Evolutionary conservation across 2,329 filamentous ascomycete species (phyloP), one percentile per base, ranked within the genome.

Genomic region (Alternaria atra): DNA sequence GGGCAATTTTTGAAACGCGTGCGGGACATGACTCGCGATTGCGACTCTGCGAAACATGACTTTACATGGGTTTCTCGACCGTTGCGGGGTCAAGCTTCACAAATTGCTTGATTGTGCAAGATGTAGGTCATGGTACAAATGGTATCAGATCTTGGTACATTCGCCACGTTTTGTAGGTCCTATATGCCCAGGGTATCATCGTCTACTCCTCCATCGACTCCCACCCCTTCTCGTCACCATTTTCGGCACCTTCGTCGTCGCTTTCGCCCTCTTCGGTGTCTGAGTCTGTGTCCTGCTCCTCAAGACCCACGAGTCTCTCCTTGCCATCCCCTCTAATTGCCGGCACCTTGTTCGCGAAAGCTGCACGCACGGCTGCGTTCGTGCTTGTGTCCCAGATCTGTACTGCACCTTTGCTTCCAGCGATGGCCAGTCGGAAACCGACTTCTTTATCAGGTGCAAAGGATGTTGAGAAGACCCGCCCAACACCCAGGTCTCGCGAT

Each of bases 351-450:
- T 83, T 87, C 35, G 91, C 93, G 81, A 99, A 99, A 1, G 91
- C 90, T 65, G 90, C 87, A 60, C 95, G 88, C 32, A 99, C 93
- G 27, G 91, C 90, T 13, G 87, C 88, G 77, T 99, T 99, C 58
- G 95, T 99, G 78, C 92, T 90, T 23, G 95, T 97, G 80, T 98
- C 94, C 95, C 95, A 99, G 54, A 99, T 89, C 77, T 97, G 92
- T 75, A 98, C 89, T 35, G 88, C 87, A 46, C 95, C 95, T 82
- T 96, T 96, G 84, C 94, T 98, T 56, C 95, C 95, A 6, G 94
- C 95, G 17, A 99, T 93, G 2, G 94, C 92, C 44, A 99, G 85
- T 55, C 95, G 87, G 85, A 98, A 99, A 25, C 92, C 91, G 9
- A 98, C 93, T 80, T 95, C 92, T 34, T 89, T 80, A 76, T 99